A percentile compares a stretch with the other conserved stretches of the same genome.
These are phyloP conservation scores for Aspergillus thermomutatus DNA, from an alignment of 2,329 filamentous ascomycete species.

Conservation along the genomic window DNA sequence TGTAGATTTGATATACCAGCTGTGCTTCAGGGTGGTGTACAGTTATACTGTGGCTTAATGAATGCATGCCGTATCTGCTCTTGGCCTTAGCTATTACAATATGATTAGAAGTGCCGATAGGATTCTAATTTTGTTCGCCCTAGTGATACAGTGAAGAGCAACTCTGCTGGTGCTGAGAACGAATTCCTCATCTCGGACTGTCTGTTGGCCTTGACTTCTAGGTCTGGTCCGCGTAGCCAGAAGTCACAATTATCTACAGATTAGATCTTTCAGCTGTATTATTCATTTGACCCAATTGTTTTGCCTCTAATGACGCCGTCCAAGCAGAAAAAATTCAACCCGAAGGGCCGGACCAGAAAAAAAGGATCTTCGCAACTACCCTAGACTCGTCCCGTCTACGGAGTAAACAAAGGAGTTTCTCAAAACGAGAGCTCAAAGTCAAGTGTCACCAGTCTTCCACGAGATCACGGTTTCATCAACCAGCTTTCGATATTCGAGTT, in stretches of 20 bases:
- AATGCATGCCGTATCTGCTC: not conserved
- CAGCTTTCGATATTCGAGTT: constrained; percentile 75
- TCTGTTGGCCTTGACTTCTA: too few species aligned
- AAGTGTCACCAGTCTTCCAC: constrained; percentile 34
- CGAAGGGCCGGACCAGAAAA: not conserved
- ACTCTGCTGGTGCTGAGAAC: not conserved
- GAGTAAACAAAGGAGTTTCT: not conserved
- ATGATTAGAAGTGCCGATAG: not conserved
- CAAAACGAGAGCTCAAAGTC: not conserved
- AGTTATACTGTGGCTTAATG: not conserved
- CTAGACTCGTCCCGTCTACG: not conserved
- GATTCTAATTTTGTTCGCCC: not conserved
- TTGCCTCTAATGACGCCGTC: not conserved
- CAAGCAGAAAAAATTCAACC: not conserved
- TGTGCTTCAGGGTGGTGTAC: not conserved
- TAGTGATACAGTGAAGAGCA: not conserved
- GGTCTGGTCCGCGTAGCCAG: too few species aligned
- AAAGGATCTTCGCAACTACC: not conserved
- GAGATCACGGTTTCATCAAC: constrained; percentile 62
- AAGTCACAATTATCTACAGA: not conserved
- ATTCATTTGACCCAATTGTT: not conserved
- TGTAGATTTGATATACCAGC: not conserved
- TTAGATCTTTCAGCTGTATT: not conserved
- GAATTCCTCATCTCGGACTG: not conserved
- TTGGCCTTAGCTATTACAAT: not conserved